A percentile compares a stretch with the other conserved stretches of the same genome.
Conservation (phyloP, 306 rosid species). For the Parietaria judaica region DNA sequence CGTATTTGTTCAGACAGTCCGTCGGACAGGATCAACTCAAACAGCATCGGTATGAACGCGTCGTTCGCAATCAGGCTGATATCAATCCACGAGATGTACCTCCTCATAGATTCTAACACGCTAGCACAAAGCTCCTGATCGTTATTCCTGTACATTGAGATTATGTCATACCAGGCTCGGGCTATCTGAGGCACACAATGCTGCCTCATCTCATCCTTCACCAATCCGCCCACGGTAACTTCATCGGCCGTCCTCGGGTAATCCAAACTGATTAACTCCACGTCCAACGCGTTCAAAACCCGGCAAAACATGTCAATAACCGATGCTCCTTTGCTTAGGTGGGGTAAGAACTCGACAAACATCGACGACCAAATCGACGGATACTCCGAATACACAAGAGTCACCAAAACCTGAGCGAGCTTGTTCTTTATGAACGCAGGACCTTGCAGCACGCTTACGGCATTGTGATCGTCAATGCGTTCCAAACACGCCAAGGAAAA, state of each 20-base stretch:
- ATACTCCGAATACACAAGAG: slow-evolving; percentile 74
- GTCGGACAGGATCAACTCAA: slow-evolving; percentile 69
- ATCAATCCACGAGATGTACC: slow-evolving; percentile 90
- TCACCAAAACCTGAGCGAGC: slow-evolving; percentile 74
- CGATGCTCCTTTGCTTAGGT: slow-evolving; percentile 56
- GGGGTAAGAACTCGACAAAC: slow-evolving; percentile 70
- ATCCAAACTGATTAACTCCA: slow-evolving; percentile 75
- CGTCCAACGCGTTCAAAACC: slow-evolving; percentile 79
- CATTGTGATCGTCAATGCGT: slow-evolving; percentile 44
- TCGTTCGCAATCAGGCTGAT: slow-evolving; percentile 81
- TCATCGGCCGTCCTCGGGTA: slow-evolving; percentile 71
- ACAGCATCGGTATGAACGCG: slow-evolving; percentile 60
- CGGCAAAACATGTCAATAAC: slow-evolving; percentile 95
- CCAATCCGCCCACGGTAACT: slow-evolving; percentile 43
- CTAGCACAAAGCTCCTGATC: slow-evolving; percentile 59
- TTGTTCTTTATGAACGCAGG: slow-evolving; percentile 78
- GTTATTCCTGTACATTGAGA: slow-evolving; percentile 52
- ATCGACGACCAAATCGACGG: slow-evolving; percentile 78
- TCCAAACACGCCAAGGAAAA: slow-evolving; percentile 70
- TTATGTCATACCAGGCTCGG: slow-evolving; percentile 69
- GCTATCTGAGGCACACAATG: slow-evolving; percentile 63
- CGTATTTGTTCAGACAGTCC: slow-evolving; percentile 62
- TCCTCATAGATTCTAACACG: slow-evolving; percentile 72
- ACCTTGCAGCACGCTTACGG: slow-evolving; percentile 52
- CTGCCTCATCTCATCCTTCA: slow-evolving; percentile 89